These are phyloP conservation scores for Tanacetum coccineum DNA, from an alignment of 129 eudicot species.

Conservation along the genomic window DNA sequence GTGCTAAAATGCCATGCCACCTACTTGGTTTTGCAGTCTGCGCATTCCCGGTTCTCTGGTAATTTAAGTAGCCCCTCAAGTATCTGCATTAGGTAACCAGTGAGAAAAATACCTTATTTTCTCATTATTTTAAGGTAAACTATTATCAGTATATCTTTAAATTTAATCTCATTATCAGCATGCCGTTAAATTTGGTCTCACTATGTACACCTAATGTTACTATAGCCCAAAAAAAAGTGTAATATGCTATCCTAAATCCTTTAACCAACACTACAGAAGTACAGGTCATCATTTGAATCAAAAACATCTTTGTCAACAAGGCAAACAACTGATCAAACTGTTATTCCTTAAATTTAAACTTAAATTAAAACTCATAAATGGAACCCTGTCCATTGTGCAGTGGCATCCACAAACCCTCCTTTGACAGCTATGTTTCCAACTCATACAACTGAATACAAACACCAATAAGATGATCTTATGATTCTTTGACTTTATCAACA, in stretches of 20 bases:
- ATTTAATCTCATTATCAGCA: no score
- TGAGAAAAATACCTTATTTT: background rate
- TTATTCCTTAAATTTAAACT: constrained; percentile 2
- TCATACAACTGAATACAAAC: constrained; percentile 29
- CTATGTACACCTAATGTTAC: background rate
- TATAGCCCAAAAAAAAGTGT: background rate
- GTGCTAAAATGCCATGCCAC: constrained; percentile 27
- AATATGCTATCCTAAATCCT: constrained; percentile 3
- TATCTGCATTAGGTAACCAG: constrained; percentile 38
- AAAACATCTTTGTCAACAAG: constrained; percentile 13
- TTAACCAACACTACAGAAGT: background rate
- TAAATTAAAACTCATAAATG: constrained; percentile 42
- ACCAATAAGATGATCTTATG: constrained; percentile 29
- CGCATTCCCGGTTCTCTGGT: constrained; percentile 72
- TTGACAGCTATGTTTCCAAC: constrained; percentile 39
- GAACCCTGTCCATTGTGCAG: constrained; percentile 18
- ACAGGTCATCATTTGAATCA: constrained; percentile 11
- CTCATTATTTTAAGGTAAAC: no score
- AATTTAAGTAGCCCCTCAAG: constrained; percentile 66
- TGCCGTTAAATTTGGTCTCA: background rate
- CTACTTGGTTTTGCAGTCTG: constrained; percentile 76
- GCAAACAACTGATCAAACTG: constrained; percentile 13
- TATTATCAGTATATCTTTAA: no score
- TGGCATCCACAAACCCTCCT: constrained; percentile 38
- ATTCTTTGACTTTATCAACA: constrained; percentile 3